Evolutionary conservation across 202 grass and related monocot species (phyloP).

Genomic region (Elaeis oleifera): DNA sequence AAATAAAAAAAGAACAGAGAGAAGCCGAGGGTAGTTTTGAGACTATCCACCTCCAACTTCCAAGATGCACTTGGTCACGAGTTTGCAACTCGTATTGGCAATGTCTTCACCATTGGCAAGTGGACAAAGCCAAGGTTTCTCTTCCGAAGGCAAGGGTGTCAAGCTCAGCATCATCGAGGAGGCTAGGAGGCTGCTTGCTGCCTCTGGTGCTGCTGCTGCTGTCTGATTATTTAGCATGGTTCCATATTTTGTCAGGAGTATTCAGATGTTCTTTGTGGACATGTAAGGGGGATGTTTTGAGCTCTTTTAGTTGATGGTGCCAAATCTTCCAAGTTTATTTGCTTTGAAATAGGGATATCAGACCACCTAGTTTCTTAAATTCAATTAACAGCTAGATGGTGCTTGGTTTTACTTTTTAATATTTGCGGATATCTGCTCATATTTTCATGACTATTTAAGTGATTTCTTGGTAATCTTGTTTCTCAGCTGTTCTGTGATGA

Average conservation of each 20-base stretch:
- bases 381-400: too few species aligned
- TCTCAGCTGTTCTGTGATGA: too few species aligned
- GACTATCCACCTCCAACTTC: neutral
- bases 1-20: slow-evolving; percentile 2
- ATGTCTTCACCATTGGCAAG: slow-evolving; percentile 5
- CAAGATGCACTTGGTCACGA: slow-evolving; percentile 1
- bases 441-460: too few species aligned
- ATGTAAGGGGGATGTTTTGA: slow-evolving; percentile 30
- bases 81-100: slow-evolving; percentile 6
- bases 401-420: too few species aligned
- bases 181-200: neutral
- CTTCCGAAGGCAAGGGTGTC: slow-evolving; percentile 8
- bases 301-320: too few species aligned
- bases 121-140: slow-evolving; percentile 3
- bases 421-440: too few species aligned
- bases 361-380: too few species aligned
- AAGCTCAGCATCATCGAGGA: slow-evolving; percentile 8
- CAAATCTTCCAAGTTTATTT: too few species aligned
- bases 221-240: slow-evolving; percentile 32
- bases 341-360: too few species aligned
- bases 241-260: slow-evolving; percentile 43
- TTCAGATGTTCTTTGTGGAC: slow-evolving; percentile 27
- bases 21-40: slow-evolving; percentile 14
- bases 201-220: neutral
- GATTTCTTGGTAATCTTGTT: too few species aligned